These are phyloP conservation scores for Scleroderma bovista DNA, from an alignment of 768 basidiomycete species.

Conservation along the genomic window DNA sequence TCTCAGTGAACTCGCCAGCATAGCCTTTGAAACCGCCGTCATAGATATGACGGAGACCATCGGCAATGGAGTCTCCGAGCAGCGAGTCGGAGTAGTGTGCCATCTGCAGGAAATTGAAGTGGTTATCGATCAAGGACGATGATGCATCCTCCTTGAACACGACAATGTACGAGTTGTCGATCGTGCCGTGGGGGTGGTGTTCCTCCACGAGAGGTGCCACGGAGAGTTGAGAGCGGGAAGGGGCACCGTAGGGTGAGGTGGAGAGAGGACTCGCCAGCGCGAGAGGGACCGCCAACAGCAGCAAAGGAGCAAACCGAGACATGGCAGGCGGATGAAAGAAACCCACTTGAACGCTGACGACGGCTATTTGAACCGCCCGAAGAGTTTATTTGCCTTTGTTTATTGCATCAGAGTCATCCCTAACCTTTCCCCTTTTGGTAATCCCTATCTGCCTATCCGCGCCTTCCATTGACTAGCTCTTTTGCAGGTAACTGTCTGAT, in stretches of 20 bases:
- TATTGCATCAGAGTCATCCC: slow-evolving; percentile 19
- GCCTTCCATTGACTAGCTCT: too few species aligned
- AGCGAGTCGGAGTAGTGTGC: slow-evolving; percentile 52
- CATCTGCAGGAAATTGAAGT: slow-evolving; percentile 72
- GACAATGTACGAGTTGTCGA: slow-evolving; percentile 95
- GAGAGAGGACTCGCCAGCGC: slow-evolving; percentile 41
- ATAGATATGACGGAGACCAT: slow-evolving; percentile 73
- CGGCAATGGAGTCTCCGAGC: slow-evolving; percentile 37
- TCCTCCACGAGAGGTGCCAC: slow-evolving; percentile 57
- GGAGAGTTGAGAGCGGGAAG: slow-evolving; percentile 40
- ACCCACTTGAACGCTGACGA: not conserved
- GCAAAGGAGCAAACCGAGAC: slow-evolving; percentile 28
- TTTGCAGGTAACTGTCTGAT: too few species aligned
- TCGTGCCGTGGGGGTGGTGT: slow-evolving; percentile 60
- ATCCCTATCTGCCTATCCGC: too few species aligned
- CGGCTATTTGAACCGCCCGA: slow-evolving; percentile 22
- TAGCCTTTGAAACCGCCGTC: slow-evolving; percentile 71
- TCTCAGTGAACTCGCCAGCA: slow-evolving; percentile 69
- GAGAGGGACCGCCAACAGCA: slow-evolving; percentile 33
- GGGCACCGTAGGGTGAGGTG: slow-evolving; percentile 31
- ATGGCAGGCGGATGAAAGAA: slow-evolving; percentile 25
- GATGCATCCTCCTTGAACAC: slow-evolving; percentile 72
- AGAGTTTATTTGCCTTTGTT: slow-evolving; percentile 21
- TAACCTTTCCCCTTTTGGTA: too few species aligned
- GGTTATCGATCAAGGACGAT: slow-evolving; percentile 56